A percentile compares a stretch with the other conserved stretches of the same genome.
Evolutionary conservation across 2,329 filamentous ascomycete species (phyloP).

Genomic region (Pseudogymnoascus sp.): DNA sequence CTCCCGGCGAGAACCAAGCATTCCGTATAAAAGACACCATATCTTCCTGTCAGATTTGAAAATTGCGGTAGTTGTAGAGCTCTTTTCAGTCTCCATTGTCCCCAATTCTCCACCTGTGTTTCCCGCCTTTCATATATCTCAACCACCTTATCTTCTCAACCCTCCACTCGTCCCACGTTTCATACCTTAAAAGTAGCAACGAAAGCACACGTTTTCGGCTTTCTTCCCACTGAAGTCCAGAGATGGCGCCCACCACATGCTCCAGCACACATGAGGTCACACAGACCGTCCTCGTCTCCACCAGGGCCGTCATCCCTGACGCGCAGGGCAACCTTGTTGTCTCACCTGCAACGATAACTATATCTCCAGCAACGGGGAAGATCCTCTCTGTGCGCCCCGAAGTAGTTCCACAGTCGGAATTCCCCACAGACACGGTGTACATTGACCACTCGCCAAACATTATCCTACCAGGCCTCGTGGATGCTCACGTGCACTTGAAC

Average conservation of each 20-base stretch:
- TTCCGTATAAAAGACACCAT: slow-evolving; percentile 6
- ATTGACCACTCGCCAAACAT: slow-evolving; percentile 78
- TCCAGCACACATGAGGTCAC: not conserved
- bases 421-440: slow-evolving; percentile 67
- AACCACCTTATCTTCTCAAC: not conserved
- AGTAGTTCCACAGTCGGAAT: slow-evolving; percentile 66
- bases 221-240: not conserved
- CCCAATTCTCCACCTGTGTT: not conserved
- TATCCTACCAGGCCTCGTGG: slow-evolving; percentile 83
- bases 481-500: slow-evolving; percentile 95
- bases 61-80: not conserved
- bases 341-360: slow-evolving; percentile 73
- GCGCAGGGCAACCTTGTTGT: slow-evolving; percentile 54
- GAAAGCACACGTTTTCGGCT: not conserved
- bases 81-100: not conserved
- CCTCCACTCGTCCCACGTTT: not conserved
- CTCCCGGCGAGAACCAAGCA: not conserved
- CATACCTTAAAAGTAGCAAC: not conserved
- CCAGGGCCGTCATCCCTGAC: slow-evolving; percentile 71
- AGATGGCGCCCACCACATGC: not conserved
- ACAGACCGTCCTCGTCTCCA: slow-evolving; percentile 69
- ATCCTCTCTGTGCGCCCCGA: slow-evolving; percentile 68
- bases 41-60: not conserved
- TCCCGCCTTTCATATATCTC: not conserved
- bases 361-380: slow-evolving; percentile 74